These are phyloP conservation scores for Corrigiola litoralis DNA, from an alignment of 179 eudicot species.

Conservation along the genomic window DNA sequence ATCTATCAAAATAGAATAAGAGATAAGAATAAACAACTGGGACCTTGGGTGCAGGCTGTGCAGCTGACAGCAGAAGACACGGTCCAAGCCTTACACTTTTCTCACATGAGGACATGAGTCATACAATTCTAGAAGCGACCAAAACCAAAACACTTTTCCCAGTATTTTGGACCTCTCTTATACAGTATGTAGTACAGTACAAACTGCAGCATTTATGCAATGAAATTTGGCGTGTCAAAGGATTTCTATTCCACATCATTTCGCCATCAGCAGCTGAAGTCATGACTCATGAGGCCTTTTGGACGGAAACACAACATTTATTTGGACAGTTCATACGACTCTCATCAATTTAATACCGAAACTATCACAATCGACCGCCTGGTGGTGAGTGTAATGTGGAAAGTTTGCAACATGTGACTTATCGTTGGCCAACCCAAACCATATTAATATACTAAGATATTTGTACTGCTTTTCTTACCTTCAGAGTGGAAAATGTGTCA, in stretches of 20 bases:
- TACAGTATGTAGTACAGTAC: neutral
- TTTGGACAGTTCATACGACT: neutral
- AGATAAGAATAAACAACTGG: too few species aligned
- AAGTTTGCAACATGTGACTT: neutral
- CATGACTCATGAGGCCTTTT: neutral
- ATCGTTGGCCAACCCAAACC: constrained; percentile 1
- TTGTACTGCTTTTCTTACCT: neutral
- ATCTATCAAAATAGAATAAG: too few species aligned
- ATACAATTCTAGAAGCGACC: neutral
- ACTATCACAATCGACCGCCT: neutral
- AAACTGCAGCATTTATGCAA: neutral
- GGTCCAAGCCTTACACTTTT: neutral
- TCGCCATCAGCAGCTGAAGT: constrained; percentile 10
- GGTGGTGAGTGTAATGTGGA: neutral
- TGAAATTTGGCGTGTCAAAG: neutral
- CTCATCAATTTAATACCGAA: neutral
- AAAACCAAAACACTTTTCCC: constrained; percentile 2
- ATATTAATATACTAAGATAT: neutral
- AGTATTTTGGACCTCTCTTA: neutral
- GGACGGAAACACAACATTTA: neutral
- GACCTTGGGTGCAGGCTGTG: too few species aligned
- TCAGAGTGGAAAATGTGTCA: neutral
- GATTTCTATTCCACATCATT: constrained; percentile 6
- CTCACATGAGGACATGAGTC: neutral
- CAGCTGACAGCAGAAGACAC: neutral